Conservation (phyloP, 2,329 filamentous ascomycete genomes). For the Phyllosticta capitalensis region DNA sequence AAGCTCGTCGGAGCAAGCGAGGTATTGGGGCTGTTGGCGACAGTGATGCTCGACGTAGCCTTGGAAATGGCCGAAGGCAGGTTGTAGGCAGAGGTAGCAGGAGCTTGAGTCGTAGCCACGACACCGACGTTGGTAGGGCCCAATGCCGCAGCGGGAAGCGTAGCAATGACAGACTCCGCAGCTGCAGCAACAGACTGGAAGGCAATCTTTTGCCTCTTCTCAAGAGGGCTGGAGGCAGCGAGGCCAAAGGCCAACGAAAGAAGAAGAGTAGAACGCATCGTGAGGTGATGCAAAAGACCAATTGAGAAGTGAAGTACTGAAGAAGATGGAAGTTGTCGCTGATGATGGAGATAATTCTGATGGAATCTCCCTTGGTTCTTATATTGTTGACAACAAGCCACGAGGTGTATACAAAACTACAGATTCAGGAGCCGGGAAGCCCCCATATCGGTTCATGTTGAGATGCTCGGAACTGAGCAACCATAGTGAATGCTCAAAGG, state of each 20-base stretch:
- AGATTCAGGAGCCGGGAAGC: neutral
- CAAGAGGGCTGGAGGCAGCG: constrained; percentile 3
- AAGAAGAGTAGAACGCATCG: neutral
- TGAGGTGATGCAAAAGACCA: neutral
- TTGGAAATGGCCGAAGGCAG: constrained; percentile 1
- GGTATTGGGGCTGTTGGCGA: neutral
- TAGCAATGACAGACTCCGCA: neutral
- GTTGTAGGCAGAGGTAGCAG: constrained; percentile 2
- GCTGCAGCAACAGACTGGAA: neutral
- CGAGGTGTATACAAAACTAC: neutral
- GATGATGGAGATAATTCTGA: neutral
- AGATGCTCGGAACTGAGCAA: neutral
- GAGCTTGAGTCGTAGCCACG: neutral
- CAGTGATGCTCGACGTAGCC: constrained; percentile 2
- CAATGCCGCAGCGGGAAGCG: neutral
- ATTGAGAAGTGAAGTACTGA: neutral
- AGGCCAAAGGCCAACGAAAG: constrained; percentile 7
- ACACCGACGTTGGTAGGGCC: constrained; percentile 4
- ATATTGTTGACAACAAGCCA: neutral
- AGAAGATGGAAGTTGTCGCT: neutral
- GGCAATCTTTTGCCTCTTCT: constrained; percentile 3
- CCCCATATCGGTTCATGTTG: neutral
- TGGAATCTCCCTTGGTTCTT: neutral
- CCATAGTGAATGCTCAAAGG: neutral
- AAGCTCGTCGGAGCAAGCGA: neutral